Evolutionary conservation across 1,284 basidiomycete species (phyloP), one percentile per base, ranked within the genome.

Genomic region (Heterobasidion parviporum): DNA sequence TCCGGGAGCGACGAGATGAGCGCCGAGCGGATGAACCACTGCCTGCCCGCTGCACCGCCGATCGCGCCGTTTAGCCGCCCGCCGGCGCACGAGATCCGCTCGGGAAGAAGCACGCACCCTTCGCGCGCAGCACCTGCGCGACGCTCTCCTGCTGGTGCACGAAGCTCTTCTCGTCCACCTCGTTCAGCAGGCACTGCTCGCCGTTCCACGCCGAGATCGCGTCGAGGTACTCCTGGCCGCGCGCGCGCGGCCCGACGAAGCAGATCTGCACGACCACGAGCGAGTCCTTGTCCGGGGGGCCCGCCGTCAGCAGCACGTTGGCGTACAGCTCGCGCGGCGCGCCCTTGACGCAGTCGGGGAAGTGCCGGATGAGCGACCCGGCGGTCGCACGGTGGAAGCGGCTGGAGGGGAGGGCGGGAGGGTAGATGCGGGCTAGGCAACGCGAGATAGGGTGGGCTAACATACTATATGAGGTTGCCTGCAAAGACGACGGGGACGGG

Each of bases 221-320:
- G 54, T 89, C 78, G 26, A 94, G 77, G 61, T 87, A 91, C 62
- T 87, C 83, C 57, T 87, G 80, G 0, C 92, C 93, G 57, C 86
- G 80, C 57, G 85, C 81, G 61, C 81, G 78, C 1, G 84, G 73
- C 0, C 92, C 92, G 33, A 92, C 71, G 66, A 87, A 95, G 71
- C 93, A 95, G 68, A 95, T 83, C 68, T 95, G 93, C 48, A 96
- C 85, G 50, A 95, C 89, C 55, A 94, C 80, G 26, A 96, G 81
- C 14, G 89, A 91, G 62, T 91, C 87, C 63, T 87, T 80, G 53
- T 83, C 82, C 12, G 81, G 82, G 6, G 94, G 89, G 16, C 92
- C 93, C 0, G 93, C 92, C 0, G 93, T 95, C 55, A 96, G 79
- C 56, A 95, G 81, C 44, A 93, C 81, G 67, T 95, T 95, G 38